Base-by-base conservation (phyloP, 176 grass and related monocot genomes). In the Coix lacrymajobi region DNA sequence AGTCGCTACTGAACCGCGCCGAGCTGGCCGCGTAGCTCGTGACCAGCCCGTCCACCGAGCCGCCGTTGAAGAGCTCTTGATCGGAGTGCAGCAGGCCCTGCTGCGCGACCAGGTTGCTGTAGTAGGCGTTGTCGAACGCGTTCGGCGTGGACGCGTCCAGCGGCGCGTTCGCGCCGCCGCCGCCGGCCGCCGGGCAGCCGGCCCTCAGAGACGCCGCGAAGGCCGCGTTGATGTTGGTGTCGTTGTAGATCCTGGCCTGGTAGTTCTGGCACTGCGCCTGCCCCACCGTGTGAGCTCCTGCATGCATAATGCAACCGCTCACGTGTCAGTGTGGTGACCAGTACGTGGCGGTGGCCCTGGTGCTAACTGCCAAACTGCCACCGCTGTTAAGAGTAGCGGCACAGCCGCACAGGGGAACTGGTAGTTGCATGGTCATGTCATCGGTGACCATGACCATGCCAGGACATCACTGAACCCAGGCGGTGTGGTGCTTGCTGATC, bases 211-310 rank as follows among this genome's bases (percentile, higher is more conserved):
- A 72, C 29, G 80, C 85, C 66, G 87, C 90, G 41, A 89, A 92
- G 60, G 87, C 29, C 7, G 87, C 69, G 79, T 92, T 24, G 58
- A 92, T 92, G 84, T 87, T 81, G 52, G 87, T 84, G 41, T 89
- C 91, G 54, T 81, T 89, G 91, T 92, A 92, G 87, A 92, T 92
- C 46, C 87, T 85, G 25, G 54, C 46, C 76, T 81, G 75, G 72
- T 89, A 89, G 65, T 49, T 78, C 51, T 66, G 71, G 83, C 87
- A 92, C 51, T 82, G 85, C 40, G 80, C 80, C 58, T 84, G 69
- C 24, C 87, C 90, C 49, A 87, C 66, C 69, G 87, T 92, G 87
- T 92, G 87, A 46, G 87, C 87, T 66, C 90, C 87, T 84, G 62
- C 77, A 26, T 6, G 1, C 41, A 33, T 3, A 38, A 56, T 11